These are phyloP conservation scores for Iris macrosiphon DNA, from an alignment of 106 monocot species.

Conservation along the genomic window DNA sequence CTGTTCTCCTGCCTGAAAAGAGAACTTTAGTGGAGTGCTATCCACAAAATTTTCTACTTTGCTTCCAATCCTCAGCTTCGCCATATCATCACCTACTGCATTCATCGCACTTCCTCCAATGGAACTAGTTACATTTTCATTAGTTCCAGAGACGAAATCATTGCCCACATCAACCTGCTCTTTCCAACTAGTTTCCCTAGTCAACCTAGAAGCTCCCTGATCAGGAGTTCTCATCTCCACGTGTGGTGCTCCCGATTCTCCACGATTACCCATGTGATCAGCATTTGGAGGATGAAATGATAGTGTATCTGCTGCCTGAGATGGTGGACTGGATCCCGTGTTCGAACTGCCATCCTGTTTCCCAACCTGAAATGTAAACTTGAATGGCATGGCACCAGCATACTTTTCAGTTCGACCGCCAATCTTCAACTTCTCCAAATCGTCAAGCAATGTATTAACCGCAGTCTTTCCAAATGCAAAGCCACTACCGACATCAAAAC, in stretches of 20 bases:
- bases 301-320: background rate
- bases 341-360: slow-evolving; percentile 12
- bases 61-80: slow-evolving; percentile 22
- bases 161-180: background rate
- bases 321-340: slow-evolving; percentile 6
- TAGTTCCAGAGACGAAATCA: slow-evolving; percentile 7
- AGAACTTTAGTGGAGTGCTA: slow-evolving; percentile 4
- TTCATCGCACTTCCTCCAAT: slow-evolving; percentile 7
- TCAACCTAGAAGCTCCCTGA: slow-evolving; percentile 1
- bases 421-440: slow-evolving; percentile 14
- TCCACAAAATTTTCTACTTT: slow-evolving; percentile 3
- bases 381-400: background rate
- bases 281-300: slow-evolving; percentile 9
- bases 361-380: slow-evolving; percentile 15
- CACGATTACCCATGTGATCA: slow-evolving; percentile 16
- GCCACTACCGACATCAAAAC: background rate
- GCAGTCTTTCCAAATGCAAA: slow-evolving; percentile 10
- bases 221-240: slow-evolving; percentile 26
- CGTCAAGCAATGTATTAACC: background rate
- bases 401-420: slow-evolving; percentile 6
- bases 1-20: slow-evolving; percentile 16
- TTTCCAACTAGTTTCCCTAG: background rate
- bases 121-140: slow-evolving; percentile 1
- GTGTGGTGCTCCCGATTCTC: slow-evolving; percentile 12
- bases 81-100: slow-evolving; percentile 12